A percentile compares a stretch with the other conserved stretches of the same genome.
Conservation (phyloP, 164 flowering plant genomes). For the Vitis riparia region DNA sequence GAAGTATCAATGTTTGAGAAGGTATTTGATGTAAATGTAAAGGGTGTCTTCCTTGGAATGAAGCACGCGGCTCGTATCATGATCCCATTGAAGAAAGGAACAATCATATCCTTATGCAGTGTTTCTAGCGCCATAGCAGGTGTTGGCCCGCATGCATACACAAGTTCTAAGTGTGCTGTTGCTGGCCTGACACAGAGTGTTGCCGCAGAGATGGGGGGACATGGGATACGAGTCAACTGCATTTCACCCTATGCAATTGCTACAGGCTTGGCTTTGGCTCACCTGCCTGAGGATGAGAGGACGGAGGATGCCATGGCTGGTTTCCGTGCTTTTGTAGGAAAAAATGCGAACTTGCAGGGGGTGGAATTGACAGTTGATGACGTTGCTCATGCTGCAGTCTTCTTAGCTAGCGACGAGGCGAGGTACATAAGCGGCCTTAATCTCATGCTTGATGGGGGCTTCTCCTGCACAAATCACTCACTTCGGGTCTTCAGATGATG, state of each 20-base stretch:
- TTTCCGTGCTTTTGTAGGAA: conserved; percentile 41
- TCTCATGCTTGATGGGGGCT: conserved; percentile 87
- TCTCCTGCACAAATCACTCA: conserved; percentile 56
- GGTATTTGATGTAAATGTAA: conserved; percentile 74
- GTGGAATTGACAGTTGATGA: conserved; percentile 59
- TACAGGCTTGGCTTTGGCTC: conserved; percentile 62
- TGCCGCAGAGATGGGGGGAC: conserved; percentile 80
- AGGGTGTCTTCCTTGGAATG: conserved; percentile 78
- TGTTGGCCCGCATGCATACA: conserved; percentile 73
- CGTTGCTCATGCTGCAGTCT: conserved; percentile 80
- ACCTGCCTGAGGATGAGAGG: conserved; percentile 70
- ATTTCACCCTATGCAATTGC: conserved; percentile 85
- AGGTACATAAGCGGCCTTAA: conserved; percentile 79
- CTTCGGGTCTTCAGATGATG: conserved; percentile 61
- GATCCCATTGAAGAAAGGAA: conserved; percentile 70
- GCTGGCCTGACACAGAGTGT: conserved; percentile 73
- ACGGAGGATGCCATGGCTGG: conserved; percentile 53
- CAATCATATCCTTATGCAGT: conserved; percentile 63
- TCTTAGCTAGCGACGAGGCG: conserved; percentile 78
- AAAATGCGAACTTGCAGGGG: conserved; percentile 59
- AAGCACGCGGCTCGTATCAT: conserved; percentile 91
- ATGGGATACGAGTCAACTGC: conserved; percentile 86
- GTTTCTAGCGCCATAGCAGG: conserved; percentile 64
- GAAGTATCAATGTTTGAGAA: conserved; percentile 54
- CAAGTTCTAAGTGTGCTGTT: conserved; percentile 83